Evolutionary conservation across 108 stramenopile species (phyloP), one percentile per base, ranked within the genome.

Genomic region (Conticribra guillardii): DNA sequence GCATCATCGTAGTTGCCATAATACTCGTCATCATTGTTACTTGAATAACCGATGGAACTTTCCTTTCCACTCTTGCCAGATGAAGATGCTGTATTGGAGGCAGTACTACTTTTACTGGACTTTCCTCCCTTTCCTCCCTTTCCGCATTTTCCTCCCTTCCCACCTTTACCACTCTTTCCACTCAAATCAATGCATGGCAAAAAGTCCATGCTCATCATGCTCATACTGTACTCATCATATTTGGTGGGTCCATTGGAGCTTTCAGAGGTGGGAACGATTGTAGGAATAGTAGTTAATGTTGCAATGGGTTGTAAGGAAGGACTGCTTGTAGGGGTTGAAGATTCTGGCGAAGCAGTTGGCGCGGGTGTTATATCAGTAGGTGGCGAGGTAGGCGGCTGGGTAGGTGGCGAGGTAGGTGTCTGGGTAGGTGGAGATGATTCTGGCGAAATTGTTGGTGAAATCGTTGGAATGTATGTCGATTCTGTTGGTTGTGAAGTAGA

Each of bases 91-190:
- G 8, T 41, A 9, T 11, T 11, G 8, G 11, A 41, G 5, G 37
- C 5, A 41, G 37, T 41, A 41, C 37, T 41, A 11, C 37, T 41
- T 11, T 41, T 41, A 9, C 37, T 11, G 11, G 37, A 41, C 11
- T 41, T 41, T 9, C 37, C 37, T 5, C 37, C 5, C 37, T 41
- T 41, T 11, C 37, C 11, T 41, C 37, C 37, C 37, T 41, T 41
- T 9, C 37, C 37, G 37, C 37, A 9, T 60, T 4, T 0, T 29
- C 50, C 50, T 16, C 50, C 50, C 4, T 55, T 23, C 3, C 14
- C 14, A 4, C 24, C 14, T 62, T 62, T 62, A 26, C 46, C 45
- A 48, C 46, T 62, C 61, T 62, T 62, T 48, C 8, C 61, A 37
- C 28, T 62, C 11, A 60, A 60, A 7, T 41, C 37, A 41, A 41